phyloP scores from a whole-genome alignment of 208 protist species.

The Entamoeba nuttalli region DNA sequence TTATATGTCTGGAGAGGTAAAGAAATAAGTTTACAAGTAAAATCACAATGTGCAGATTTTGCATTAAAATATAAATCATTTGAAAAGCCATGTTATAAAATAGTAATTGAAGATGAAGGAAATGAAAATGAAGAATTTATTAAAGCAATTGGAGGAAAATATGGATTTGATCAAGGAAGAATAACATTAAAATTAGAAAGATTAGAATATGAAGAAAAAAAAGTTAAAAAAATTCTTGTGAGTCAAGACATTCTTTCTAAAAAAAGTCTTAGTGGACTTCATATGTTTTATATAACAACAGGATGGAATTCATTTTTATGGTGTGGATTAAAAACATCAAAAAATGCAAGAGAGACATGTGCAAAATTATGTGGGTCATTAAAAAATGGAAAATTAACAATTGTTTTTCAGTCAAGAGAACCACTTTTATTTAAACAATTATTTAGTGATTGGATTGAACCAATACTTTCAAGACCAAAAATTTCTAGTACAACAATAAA shows the following conservation, averaged over 20 bases:
- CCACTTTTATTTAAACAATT: background rate
- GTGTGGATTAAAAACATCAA: background rate
- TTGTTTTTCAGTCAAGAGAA: background rate
- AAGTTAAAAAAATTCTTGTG: background rate
- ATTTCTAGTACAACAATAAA: background rate
- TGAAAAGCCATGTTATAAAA: background rate
- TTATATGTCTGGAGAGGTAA: background rate
- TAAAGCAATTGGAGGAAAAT: background rate
- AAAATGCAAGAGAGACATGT: background rate
- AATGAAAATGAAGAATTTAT: background rate
- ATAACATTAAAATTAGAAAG: background rate
- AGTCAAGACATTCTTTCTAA: background rate
- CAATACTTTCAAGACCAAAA: background rate
- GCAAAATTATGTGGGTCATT: background rate
- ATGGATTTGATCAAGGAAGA: background rate
- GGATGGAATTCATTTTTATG: background rate
- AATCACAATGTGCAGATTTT: background rate
- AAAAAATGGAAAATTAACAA: background rate
- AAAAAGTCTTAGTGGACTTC: background rate
- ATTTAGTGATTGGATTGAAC: background rate
- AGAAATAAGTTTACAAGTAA: background rate
- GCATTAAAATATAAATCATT: background rate
- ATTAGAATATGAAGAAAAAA: background rate
- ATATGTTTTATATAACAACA: background rate
- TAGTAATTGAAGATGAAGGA: background rate